Evolutionary conservation across 2,329 filamentous ascomycete species (phyloP).

Genomic region (Fusarium pseudonygamai): DNA sequence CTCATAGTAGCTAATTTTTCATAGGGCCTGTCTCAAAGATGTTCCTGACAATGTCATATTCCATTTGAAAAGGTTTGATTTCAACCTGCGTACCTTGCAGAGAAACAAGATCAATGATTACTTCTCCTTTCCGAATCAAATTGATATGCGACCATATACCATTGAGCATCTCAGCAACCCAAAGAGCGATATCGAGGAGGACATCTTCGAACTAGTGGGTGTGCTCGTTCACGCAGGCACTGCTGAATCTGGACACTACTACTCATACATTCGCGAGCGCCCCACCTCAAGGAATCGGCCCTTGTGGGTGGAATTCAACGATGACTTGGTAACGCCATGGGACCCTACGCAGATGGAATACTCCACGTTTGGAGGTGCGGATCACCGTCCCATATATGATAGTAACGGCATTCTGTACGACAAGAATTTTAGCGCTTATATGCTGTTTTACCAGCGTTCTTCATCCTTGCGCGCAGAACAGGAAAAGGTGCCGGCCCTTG

Average conservation of each 20-base stretch:
- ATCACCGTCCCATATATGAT: slow-evolving; percentile 61
- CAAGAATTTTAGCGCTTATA: slow-evolving; percentile 90
- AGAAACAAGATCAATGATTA: slow-evolving; percentile 95
- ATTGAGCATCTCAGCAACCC: slow-evolving; percentile 81
- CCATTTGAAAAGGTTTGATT: slow-evolving; percentile 89
- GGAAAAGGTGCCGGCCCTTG: slow-evolving; percentile 51
- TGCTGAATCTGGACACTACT: slow-evolving; percentile 95
- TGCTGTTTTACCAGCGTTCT: slow-evolving; percentile 94
- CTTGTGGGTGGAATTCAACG: slow-evolving; percentile 93
- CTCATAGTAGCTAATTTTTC: background rate
- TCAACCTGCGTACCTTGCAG: slow-evolving; percentile 78
- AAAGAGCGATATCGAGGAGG: slow-evolving; percentile 64
- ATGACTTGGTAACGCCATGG: slow-evolving; percentile 81
- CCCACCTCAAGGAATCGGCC: slow-evolving; percentile 60
- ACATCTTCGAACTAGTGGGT: slow-evolving; percentile 93
- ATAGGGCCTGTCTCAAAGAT: slow-evolving; percentile 86
- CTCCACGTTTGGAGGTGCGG: slow-evolving; percentile 81
- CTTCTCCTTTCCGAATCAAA: slow-evolving; percentile 84
- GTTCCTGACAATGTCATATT: slow-evolving; percentile 95
- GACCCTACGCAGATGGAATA: slow-evolving; percentile 77
- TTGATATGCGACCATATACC: slow-evolving; percentile 91
- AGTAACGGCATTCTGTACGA: slow-evolving; percentile 60
- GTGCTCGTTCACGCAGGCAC: slow-evolving; percentile 93
- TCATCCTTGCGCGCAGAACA: slow-evolving; percentile 69
- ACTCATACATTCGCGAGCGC: slow-evolving; percentile 90